Conservation (phyloP, 768 basidiomycete genomes). For the Auriscalpium microsporum region DNA sequence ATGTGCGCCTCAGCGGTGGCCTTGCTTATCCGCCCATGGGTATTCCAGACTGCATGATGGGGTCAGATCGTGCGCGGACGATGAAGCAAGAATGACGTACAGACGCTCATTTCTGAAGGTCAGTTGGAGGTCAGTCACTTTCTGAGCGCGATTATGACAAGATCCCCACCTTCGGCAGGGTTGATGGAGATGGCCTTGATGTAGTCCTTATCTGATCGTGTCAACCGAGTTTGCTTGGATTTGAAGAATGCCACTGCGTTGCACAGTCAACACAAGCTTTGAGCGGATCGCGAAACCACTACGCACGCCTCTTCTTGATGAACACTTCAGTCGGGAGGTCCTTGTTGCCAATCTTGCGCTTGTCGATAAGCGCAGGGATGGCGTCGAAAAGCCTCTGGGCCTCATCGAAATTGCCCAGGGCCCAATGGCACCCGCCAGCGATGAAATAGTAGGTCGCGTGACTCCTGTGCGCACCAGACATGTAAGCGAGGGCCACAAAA, state of each 20-base stretch:
- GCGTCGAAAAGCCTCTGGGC: conserved; percentile 55
- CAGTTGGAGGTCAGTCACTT: neutral
- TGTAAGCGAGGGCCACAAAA: neutral
- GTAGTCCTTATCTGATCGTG: conserved; percentile 43
- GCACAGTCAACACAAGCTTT: neutral
- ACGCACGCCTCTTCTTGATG: conserved; percentile 68
- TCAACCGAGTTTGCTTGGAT: conserved; percentile 50
- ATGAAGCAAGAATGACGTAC: conserved; percentile 30
- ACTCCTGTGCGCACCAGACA: conserved; percentile 37
- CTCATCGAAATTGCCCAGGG: conserved; percentile 43
- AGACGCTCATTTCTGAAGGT: conserved; percentile 54
- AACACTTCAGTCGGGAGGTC: conserved; percentile 68
- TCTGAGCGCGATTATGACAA: neutral
- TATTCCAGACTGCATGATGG: conserved; percentile 61
- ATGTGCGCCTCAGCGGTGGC: conserved; percentile 53
- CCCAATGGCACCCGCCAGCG: conserved; percentile 66
- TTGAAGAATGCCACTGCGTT: conserved; percentile 63
- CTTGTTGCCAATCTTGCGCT: conserved; percentile 56
- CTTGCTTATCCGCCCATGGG: conserved; percentile 50
- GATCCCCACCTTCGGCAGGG: conserved; percentile 55
- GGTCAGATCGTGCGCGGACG: too few species aligned
- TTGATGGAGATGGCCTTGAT: conserved; percentile 54
- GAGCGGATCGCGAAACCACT: neutral
- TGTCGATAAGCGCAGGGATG: conserved; percentile 52
- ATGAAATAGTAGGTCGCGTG: conserved; percentile 75